Evolutionary conservation across 1,284 basidiomycete genomes (phyloP).

Genomic region (Irpex lacteus): DNA sequence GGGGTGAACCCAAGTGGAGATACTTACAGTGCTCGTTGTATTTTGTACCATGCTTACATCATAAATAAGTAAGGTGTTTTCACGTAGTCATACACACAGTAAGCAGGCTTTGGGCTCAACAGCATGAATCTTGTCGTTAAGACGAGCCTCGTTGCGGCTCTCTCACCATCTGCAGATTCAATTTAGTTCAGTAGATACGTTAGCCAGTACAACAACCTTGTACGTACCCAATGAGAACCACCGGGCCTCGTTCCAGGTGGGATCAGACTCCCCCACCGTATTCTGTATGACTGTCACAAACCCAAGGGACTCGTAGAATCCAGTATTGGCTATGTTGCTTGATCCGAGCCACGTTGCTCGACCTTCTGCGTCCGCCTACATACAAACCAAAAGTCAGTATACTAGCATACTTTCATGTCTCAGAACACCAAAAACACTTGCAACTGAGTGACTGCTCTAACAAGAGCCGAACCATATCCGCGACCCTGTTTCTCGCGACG

Average conservation of each 20-base stretch:
- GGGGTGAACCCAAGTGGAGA: too few relatives aligned
- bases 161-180: neutral
- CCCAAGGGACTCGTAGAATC: constrained; percentile 12
- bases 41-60: too few relatives aligned
- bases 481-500: constrained; percentile 3
- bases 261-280: constrained; percentile 9
- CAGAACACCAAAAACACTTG: neutral
- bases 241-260: constrained; percentile 10
- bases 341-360: constrained; percentile 9
- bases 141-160: neutral
- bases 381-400: neutral
- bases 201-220: neutral
- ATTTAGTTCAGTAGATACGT: neutral
- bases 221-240: constrained; percentile 8
- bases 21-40: too few relatives aligned
- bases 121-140: too few relatives aligned
- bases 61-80: too few relatives aligned
- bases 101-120: too few relatives aligned
- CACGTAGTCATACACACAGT: too few relatives aligned
- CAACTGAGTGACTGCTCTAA: neutral
- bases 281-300: constrained; percentile 1
- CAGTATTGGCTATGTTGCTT: constrained; percentile 11
- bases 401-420: too few relatives aligned
- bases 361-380: constrained; percentile 7
- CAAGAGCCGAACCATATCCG: constrained; percentile 12